Evolutionary conservation across 495 filamentous ascomycete genomes (phyloP).

Genomic region (Podospora didyma): DNA sequence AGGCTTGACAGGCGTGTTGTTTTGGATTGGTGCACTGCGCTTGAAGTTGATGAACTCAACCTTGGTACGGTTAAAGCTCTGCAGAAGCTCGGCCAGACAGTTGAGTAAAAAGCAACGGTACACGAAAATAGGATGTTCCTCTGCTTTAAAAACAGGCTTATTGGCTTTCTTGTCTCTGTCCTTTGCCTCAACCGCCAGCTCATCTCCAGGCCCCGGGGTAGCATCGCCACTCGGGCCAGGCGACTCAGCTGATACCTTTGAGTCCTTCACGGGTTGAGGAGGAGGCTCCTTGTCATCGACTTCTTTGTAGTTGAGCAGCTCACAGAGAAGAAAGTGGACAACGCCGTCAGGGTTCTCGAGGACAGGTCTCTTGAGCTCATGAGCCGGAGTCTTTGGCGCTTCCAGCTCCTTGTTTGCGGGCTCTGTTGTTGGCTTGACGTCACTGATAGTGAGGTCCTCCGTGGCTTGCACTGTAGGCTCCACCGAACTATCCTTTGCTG

Average conservation of each 20-base stretch:
- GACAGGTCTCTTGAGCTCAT: constrained; percentile 75
- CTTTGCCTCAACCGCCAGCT: constrained; percentile 26
- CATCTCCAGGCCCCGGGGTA: constrained; percentile 18
- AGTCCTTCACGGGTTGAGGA: constrained; percentile 47
- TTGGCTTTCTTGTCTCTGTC: constrained; percentile 58
- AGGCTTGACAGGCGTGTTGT: constrained; percentile 87
- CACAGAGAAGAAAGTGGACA: constrained; percentile 90
- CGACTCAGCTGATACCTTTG: constrained; percentile 27
- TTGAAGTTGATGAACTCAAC: constrained; percentile 99
- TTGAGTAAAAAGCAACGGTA: constrained; percentile 95
- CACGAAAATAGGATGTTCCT: constrained; percentile 92
- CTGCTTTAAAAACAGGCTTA: constrained; percentile 82
- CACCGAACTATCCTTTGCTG: constrained; percentile 36
- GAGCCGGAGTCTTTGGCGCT: constrained; percentile 52
- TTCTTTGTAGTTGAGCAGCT: constrained; percentile 86
- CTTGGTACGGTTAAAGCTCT: constrained; percentile 90
- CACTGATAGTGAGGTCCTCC: constrained; percentile 49
- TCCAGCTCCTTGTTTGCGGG: constrained; percentile 53
- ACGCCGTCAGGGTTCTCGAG: constrained; percentile 95
- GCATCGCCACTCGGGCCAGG: constrained; percentile 17
- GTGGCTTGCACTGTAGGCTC: constrained; percentile 48
- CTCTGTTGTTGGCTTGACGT: constrained; percentile 52
- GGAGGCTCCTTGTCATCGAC: constrained; percentile 73
- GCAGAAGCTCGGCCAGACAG: constrained; percentile 88
- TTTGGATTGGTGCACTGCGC: constrained; percentile 70